Evolutionary conservation across 176 grass and related monocot species (phyloP).

Genomic region (Bonia amplexicaulis): DNA sequence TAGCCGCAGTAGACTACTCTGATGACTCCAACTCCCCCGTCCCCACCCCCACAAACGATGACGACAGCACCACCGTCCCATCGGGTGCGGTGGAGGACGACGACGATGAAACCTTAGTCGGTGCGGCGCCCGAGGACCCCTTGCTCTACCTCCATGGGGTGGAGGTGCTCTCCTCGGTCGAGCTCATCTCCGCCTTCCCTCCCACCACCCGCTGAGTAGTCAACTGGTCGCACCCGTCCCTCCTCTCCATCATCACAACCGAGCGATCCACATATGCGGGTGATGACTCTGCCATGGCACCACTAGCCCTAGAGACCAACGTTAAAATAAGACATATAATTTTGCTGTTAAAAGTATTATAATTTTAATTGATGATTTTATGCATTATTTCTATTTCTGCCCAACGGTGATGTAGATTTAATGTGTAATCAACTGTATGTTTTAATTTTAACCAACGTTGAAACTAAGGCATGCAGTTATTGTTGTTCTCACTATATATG

Average conservation of each 20-base stretch:
- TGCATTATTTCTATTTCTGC: too few relatives aligned
- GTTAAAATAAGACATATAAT: too few relatives aligned
- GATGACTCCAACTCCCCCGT: conserved; percentile 18
- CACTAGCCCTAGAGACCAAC: conserved; percentile 42
- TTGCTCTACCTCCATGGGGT: conserved; percentile 55
- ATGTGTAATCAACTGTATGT: too few relatives aligned
- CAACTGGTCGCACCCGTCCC: conserved; percentile 66
- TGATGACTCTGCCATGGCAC: background rate
- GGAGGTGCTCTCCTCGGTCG: conserved; percentile 52
- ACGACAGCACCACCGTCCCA: conserved; percentile 4
- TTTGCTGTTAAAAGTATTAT: too few relatives aligned
- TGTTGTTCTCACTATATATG: too few relatives aligned
- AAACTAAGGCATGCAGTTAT: too few relatives aligned
- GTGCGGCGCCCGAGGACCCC: conserved; percentile 19
- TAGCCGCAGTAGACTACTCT: background rate
- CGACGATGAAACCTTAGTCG: background rate
- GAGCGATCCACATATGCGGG: conserved; percentile 33
- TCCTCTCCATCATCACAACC: conserved; percentile 53
- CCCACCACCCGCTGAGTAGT: conserved; percentile 43
- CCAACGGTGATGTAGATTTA: too few relatives aligned
- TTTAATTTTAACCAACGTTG: too few relatives aligned
- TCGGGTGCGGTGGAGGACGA: background rate
- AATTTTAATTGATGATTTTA: too few relatives aligned
- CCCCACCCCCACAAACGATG: conserved; percentile 19
- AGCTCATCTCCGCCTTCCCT: conserved; percentile 61